Conservation (phyloP, 2,329 filamentous ascomycete species). For the Sclerotinia nivalis region DNA sequence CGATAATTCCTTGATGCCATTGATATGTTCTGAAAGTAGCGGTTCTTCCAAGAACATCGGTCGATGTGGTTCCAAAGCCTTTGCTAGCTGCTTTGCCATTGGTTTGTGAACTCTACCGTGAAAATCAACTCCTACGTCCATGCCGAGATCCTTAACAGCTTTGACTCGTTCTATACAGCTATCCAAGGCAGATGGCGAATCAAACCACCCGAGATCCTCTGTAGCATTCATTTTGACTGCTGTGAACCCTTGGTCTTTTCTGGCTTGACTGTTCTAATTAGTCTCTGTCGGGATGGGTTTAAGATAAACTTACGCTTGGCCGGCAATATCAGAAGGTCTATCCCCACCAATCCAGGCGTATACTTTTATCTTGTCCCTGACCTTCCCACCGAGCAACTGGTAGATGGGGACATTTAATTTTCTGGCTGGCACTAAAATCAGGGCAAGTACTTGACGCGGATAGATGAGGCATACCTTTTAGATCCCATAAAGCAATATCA, state of each 20-base stretch:
- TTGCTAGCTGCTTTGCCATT: slow-evolving; percentile 78
- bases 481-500: slow-evolving; percentile 78
- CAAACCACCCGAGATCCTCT: slow-evolving; percentile 73
- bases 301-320: slow-evolving; percentile 53
- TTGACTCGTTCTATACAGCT: slow-evolving; percentile 66
- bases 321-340: slow-evolving; percentile 64
- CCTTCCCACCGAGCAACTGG: slow-evolving; percentile 72
- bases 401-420: slow-evolving; percentile 68
- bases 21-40: slow-evolving; percentile 65
- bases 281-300: slow-evolving; percentile 21
- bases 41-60: slow-evolving; percentile 79
- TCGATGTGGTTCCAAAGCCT: slow-evolving; percentile 63
- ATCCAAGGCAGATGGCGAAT: slow-evolving; percentile 65
- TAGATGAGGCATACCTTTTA: slow-evolving; percentile 54
- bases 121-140: slow-evolving; percentile 76
- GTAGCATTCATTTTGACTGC: slow-evolving; percentile 80
- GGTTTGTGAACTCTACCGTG: slow-evolving; percentile 75
- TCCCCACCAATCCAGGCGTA: slow-evolving; percentile 82
- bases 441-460: neutral
- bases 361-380: slow-evolving; percentile 68
- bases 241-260: slow-evolving; percentile 62
- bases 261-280: slow-evolving; percentile 48
- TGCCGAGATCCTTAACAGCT: slow-evolving; percentile 65
- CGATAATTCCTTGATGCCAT: slow-evolving; percentile 58
- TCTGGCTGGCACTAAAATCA: slow-evolving; percentile 45